A percentile compares a stretch with the other conserved stretches of the same genome.
phyloP scores from a whole-genome alignment of 805 yeast species.

The Komagataella kurtzmanii region DNA sequence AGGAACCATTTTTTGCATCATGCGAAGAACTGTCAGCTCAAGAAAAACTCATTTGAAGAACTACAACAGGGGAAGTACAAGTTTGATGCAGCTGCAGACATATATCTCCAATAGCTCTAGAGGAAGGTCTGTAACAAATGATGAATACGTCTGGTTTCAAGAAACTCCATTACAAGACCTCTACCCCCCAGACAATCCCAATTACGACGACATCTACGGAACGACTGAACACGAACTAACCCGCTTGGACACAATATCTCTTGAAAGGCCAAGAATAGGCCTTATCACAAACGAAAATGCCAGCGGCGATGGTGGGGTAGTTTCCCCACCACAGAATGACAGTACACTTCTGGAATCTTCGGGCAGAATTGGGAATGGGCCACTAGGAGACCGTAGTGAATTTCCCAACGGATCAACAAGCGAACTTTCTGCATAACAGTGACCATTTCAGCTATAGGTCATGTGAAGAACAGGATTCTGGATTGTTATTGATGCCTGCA shows the following conservation, averaged over 20 bases:
- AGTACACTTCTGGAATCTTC: background rate
- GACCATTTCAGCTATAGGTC: background rate
- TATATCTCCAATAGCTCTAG: background rate
- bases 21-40: slow-evolving; percentile 53
- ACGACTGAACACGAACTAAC: background rate
- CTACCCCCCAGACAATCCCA: background rate
- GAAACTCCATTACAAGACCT: background rate
- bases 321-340: background rate
- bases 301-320: background rate
- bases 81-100: background rate
- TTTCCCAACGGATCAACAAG: background rate
- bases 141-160: background rate
- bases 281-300: background rate
- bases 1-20: slow-evolving; percentile 55
- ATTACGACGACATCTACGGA: background rate
- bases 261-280: background rate
- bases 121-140: background rate
- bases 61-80: background rate
- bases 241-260: background rate
- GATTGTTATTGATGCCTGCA: background rate
- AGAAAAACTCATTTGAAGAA: slow-evolving; percentile 13
- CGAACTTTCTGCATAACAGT: background rate
- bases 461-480: background rate
- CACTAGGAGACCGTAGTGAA: background rate
- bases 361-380: background rate